A percentile compares a stretch with the other conserved stretches of the same genome.
phyloP scores from a whole-genome alignment of 495 filamentous ascomycete genomes.

The Talaromyces stipitatus region DNA sequence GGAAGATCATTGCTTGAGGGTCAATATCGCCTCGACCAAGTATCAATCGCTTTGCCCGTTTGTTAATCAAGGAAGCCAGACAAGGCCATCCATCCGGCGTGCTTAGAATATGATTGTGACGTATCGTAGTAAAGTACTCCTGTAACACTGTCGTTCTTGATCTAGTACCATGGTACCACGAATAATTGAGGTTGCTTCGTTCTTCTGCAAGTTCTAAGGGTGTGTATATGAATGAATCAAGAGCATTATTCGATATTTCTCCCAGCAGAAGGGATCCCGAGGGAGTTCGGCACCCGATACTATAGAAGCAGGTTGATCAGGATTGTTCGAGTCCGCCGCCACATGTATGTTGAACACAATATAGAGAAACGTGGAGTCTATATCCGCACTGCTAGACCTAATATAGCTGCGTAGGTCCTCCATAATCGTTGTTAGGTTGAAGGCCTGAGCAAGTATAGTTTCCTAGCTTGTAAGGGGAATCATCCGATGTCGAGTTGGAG shows the following conservation, averaged over 20 bases:
- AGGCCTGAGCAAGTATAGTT: conserved; percentile 46
- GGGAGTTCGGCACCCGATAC: conserved; percentile 30
- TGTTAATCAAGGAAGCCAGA: conserved; percentile 46
- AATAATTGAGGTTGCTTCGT: conserved; percentile 47
- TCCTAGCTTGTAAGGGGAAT: conserved; percentile 41
- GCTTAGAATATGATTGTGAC: conserved; percentile 27
- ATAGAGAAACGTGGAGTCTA: conserved; percentile 34
- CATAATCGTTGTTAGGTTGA: conserved; percentile 39
- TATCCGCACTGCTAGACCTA: conserved; percentile 32
- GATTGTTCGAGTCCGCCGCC: conserved; percentile 32
- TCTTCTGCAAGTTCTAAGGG: conserved; percentile 37
- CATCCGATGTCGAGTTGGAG: conserved; percentile 16
- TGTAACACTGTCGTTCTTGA: conserved; percentile 34
- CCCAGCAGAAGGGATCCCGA: conserved; percentile 21
- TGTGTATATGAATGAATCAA: conserved; percentile 47
- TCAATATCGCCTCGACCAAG: conserved; percentile 52
- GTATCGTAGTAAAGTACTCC: conserved; percentile 42
- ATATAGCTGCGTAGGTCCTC: conserved; percentile 43
- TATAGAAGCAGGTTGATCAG: conserved; percentile 27
- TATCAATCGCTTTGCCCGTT: conserved; percentile 40
- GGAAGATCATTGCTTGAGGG: conserved; percentile 61
- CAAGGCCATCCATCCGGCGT: conserved; percentile 59
- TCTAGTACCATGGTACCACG: conserved; percentile 41
- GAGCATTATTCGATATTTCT: conserved; percentile 25
- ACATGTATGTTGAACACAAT: conserved; percentile 54